These are phyloP conservation scores for Hysterium pulicare DNA, from an alignment of 2,329 filamentous ascomycete genomes.

Conservation along the genomic window DNA sequence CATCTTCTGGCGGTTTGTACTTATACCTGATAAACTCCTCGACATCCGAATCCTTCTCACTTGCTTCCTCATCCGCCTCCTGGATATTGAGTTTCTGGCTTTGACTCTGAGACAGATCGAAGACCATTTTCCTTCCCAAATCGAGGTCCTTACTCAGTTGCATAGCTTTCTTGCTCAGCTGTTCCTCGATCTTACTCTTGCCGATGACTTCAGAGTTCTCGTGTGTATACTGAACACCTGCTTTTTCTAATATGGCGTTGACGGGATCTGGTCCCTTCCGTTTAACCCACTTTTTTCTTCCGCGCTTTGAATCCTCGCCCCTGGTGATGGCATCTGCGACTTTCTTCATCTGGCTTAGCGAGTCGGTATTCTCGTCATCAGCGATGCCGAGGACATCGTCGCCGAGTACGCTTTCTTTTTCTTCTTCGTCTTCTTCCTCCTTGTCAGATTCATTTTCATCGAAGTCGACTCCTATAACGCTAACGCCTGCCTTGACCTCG, in stretches of 20 bases:
- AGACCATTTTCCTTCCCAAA: conserved; percentile 54
- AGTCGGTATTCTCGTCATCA: conserved; percentile 58
- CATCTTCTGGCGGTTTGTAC: conserved; percentile 71
- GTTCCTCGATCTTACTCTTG: conserved; percentile 84
- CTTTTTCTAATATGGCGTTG: conserved; percentile 81
- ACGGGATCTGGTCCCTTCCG: conserved; percentile 66
- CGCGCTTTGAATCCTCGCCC: conserved; percentile 24
- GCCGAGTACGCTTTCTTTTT: conserved; percentile 22
- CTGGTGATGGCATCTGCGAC: conserved; percentile 33
- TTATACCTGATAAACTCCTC: conserved; percentile 49
- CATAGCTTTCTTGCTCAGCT: conserved; percentile 73
- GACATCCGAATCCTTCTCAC: conserved; percentile 16
- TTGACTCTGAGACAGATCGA: conserved; percentile 48
- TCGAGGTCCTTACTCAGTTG: conserved; percentile 54
- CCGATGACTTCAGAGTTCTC: conserved; percentile 95
- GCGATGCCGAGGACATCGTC: conserved; percentile 38
- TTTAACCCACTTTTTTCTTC: conserved; percentile 37
- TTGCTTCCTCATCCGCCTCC: conserved; percentile 19
- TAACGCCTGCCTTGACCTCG: conserved; percentile 81
- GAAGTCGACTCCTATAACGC: conserved; percentile 72
- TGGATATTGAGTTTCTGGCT: conserved; percentile 7
- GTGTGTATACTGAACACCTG: conserved; percentile 92
- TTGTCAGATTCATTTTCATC: conserved; percentile 58
- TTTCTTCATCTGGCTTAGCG: conserved; percentile 66
- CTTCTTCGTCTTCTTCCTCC: conserved; percentile 29